Percentiles rank a stretch among this genome's conserved stretches.
These are phyloP conservation scores for Syzygium malaccense DNA, from an alignment of 441 rosid species.

Conservation along the genomic window DNA sequence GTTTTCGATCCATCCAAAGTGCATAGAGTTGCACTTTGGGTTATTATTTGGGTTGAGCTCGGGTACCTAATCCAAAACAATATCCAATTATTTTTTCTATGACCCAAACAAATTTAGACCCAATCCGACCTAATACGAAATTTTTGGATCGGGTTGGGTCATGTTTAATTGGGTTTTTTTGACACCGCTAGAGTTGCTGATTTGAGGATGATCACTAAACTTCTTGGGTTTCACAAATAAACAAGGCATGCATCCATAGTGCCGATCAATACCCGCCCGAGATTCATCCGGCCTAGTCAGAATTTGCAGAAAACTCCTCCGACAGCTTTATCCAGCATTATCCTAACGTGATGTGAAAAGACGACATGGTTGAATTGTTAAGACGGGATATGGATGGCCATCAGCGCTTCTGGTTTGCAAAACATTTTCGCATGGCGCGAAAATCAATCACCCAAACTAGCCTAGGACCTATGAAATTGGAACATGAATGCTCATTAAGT, in stretches of 20 bases:
- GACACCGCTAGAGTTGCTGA: neutral
- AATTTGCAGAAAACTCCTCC: neutral
- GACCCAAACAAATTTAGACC: too few relatives aligned
- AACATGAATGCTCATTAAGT: neutral
- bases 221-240: neutral
- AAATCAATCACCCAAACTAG: neutral
- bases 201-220: neutral
- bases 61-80: too few relatives aligned
- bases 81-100: too few relatives aligned
- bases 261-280: neutral
- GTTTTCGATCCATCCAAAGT: neutral
- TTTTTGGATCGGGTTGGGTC: too few relatives aligned
- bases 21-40: neutral
- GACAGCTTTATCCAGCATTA: neutral
- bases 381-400: neutral
- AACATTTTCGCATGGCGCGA: neutral
- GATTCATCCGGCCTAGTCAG: neutral
- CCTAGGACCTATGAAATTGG: neutral
- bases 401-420: neutral
- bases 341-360: accelerated
- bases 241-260: neutral
- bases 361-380: neutral
- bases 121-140: too few relatives aligned
- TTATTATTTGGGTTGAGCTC: too few relatives aligned
- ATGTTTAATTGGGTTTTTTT: too few relatives aligned